Evolutionary conservation across 2,329 filamentous ascomycete genomes (phyloP).

Genomic region (Ceratocystiopsis minuta): DNA sequence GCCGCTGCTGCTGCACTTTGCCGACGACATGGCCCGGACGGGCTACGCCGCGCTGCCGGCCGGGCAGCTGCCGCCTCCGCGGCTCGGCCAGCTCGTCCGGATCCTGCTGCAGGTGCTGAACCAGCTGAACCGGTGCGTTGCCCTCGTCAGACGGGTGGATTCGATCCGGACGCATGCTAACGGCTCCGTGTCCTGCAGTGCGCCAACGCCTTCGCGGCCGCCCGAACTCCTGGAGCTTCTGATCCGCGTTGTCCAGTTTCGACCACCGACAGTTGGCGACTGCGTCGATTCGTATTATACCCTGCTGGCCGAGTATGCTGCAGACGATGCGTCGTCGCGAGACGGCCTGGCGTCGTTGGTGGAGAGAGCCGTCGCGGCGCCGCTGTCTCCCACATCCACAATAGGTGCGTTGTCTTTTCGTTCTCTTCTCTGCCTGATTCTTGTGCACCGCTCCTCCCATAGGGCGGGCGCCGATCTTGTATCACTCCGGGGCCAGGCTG

Average conservation of each 20-base stretch:
- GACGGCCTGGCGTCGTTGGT: constrained; percentile 4
- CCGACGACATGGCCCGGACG: constrained; percentile 22
- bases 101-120: constrained; percentile 7
- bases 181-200: too few species aligned
- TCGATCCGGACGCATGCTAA: too few species aligned
- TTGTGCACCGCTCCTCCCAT: too few species aligned
- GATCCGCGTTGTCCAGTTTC: constrained; percentile 5
- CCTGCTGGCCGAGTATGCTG: constrained; percentile 1
- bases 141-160: too few species aligned
- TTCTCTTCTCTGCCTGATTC: too few species aligned
- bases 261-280: constrained; percentile 6
- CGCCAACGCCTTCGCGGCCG: neutral
- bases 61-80: constrained; percentile 12
- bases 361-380: constrained; percentile 8
- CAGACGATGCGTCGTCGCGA: constrained; percentile 1
- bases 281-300: constrained; percentile 9
- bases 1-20: constrained; percentile 26
- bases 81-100: constrained; percentile 18
- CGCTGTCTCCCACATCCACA: neutral
- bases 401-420: neutral
- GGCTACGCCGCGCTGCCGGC: constrained; percentile 19
- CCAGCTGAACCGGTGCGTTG: too few species aligned
- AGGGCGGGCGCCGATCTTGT: too few species aligned
- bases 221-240: constrained; percentile 4
- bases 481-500: too few species aligned